Evolutionary conservation across 306 rosid species (phyloP), one percentile per base, ranked within the genome.

Genomic region (Astragalus glycyphyllos): DNA sequence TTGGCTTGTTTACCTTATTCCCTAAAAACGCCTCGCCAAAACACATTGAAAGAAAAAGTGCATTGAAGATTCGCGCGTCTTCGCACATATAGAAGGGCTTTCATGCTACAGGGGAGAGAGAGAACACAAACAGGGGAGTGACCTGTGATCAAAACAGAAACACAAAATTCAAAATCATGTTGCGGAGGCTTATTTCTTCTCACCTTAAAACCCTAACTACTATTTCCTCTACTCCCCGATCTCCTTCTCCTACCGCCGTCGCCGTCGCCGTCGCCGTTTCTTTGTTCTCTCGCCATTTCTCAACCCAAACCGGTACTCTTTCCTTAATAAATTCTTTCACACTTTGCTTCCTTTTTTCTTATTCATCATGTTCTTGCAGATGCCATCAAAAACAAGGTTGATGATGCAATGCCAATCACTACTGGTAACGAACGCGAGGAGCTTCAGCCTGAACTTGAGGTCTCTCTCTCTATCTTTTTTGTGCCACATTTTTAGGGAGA

Each of bases 371-470:
- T 20, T 41, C 9, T 54, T 55, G 59, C 16, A 83, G 95, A 47
- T 46, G 80, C 66, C 41, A 40, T 84, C 29, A 88, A 83, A 35
- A 35, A 35, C 7, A 35, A 6, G 38, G 38, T 35, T 35, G 38
- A 35, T 7, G 38, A 35, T 35, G 38, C 5, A 35, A 6, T 35
- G 38, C 38, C 38, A 35, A 35, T 35, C 38, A 7, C 38, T 35
- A 35, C 38, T 6, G 38, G 38, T 35, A 7, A 35, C 7, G 38
- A 35, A 35, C 38, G 38, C 7, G 7, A 35, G 7, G 97, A 95
- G 87, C 80, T 89, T 77, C 88, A 84, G 58, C 92, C 99, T 62
- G 82, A 88, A 15, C 83, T 84, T 69, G 71, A 87, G 92, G 97
- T 91, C 11, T 64, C 6, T 67, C 46, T 32, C 46, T 31, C 60